Evolutionary conservation across 2,329 filamentous ascomycete genomes (phyloP), one percentile per base, ranked within the genome.

Genomic region (Botrytis pseudocinerea): DNA sequence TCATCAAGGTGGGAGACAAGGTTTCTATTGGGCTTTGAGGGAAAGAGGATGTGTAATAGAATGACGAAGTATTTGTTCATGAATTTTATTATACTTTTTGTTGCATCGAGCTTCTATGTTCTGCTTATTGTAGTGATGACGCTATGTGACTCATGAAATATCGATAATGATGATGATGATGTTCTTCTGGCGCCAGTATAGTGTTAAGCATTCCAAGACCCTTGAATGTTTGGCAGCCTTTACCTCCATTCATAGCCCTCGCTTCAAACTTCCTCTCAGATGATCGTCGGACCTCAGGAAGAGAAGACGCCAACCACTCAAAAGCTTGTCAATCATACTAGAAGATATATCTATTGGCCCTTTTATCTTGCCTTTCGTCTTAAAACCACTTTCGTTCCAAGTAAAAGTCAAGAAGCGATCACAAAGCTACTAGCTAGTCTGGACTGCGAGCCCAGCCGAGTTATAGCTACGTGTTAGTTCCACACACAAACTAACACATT

Each of bases 1-100:
- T 63, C 66, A 73, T 73, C 32, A 73, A 60, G 60, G 72, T 73
- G n/a, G 72, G 72, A 65, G 68, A 73, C 40, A 64, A 48, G 70
- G 72, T 73, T 32, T 70, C 71, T 51, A 32, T 70, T 71, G 70
- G 61, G n/a, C 40, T 65, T 38, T 71, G 14, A 65, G 16, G 3
- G 25, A 46, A 22, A 46, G 57, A 16, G 10, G 22, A 46, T 35
- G 28, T 63, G n/a, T 4, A 62, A 62, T 62, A 57, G 14, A 20
- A 59, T 63, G 46, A 28, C 51, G 16, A 25, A 28, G 62, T 40
- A 51, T 48, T 38, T 38, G 12, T 28, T 7, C 18, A 46, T 12
- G 18, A 32, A 25, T 32, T 6, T 42, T 7, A 68, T 42, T 54
- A 38, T 28, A 8, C 35, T 20, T 68, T 28, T 51, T 2, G 5